Base-by-base conservation (phyloP, 2,329 filamentous ascomycete species). In the Fusarium continuum region DNA sequence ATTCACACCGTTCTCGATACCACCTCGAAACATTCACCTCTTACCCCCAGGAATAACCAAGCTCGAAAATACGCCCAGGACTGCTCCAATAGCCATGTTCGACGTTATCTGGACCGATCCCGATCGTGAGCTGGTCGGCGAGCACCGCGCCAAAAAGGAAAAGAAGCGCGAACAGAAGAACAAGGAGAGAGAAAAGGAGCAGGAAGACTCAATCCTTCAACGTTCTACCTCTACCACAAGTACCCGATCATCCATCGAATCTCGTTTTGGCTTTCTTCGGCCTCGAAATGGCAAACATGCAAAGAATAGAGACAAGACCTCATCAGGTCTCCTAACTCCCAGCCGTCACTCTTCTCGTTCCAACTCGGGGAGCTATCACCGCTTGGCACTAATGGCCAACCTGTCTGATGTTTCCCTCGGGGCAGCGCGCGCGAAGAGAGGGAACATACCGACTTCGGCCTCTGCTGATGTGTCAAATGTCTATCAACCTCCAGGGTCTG, bases 61-160 rank as follows among this genome's bases (percentile, higher is more conserved):
- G 19, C 2, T n/a, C n/a, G n/a, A 43, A 17, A 19, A 16, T 13
- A 4, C 2, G 17, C 13, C 23, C 6, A 16, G 4, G 8, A 3
- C 23, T 14, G 19, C 10, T 6, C 17, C 6, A n/a, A 41, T 26
- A 65, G 72, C 53, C 38, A 87, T 87, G 85, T 87, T 85, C 70
- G 83, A 86, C 69, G 81, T 87, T 26, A 75, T 84, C 40, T 87
- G 85, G 85, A 83, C 83, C 5, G 84, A 86, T 53, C 82, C 81
- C 19, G 76, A 82, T 44, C 75, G 78, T 54, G 82, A 87, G 73
- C 77, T 80, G 8, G 79, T 86, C 14, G 82, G 83, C 4, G 81
- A 87, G 69, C 78, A 80, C 50, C 80, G 80, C 14, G 77, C 80
- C 2, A 80, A 79, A 41, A 86, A 85, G 65, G 80, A 80, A 59